Base-by-base conservation (phyloP, 441 rosid genomes). In the Pelargonium cotyledonis region DNA sequence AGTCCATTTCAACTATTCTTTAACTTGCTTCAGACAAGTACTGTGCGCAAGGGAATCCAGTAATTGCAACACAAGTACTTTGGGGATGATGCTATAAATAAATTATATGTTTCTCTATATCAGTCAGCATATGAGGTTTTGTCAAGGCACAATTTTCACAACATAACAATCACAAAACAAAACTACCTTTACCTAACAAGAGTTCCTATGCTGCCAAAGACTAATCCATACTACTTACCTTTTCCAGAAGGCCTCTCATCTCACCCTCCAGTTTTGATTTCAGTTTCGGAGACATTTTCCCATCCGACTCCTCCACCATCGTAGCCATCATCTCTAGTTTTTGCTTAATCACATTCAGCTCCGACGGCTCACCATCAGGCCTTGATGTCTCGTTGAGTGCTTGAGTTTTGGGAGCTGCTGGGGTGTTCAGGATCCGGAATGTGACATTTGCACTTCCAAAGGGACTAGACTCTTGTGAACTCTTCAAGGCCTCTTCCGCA, bases 301-400 rank as follows among this genome's bases (percentile, higher is more conserved):
- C 91, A 1, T 65, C 81, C 4, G 87, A 80, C 10, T 58, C 73
- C 72, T 77, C 80, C 65, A 88, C 69, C 83, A 82, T 70, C 2
- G 80, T 73, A 14, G 68, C 57, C 75, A 86, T 70, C 43, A 10
- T 64, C 79, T 82, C 85, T 1, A 86, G 94, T 70, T 81, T 86
- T 76, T 72, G 73, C 77, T 72, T 86, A 11, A 88, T 57, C 61
- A 72, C 71, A 41, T 66, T 66, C 65, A 82, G 75, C 35, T 77
- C 78, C 0, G 82, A 72, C 6, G 63, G 40, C 3, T 77, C 72
- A 19, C 55, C 61, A 4, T 18, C 71, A 0, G 76, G 29, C 15
- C 63, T 70, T 57, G 57, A 38, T 21, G 71, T 70, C 76, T 0
- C 72, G 14, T 1, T 63, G 71, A 49, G 80, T 21, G 60, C 57